A percentile compares a stretch with the other conserved stretches of the same genome.
These are phyloP conservation scores for Backusella psychrophila DNA, from an alignment of 192 early-diverging fungal species.

Conservation along the genomic window DNA sequence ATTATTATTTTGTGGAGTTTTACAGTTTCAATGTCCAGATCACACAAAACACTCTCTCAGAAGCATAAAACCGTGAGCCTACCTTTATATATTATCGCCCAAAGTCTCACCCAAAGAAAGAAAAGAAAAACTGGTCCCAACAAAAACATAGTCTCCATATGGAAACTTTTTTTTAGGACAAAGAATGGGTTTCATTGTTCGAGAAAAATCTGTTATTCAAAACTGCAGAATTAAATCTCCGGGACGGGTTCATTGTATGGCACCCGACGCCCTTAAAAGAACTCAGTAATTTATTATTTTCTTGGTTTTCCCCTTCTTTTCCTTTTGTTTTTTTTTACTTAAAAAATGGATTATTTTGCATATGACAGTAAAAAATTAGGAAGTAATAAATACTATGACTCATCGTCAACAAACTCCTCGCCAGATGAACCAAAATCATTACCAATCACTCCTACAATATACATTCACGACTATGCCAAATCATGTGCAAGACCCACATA, in stretches of 20 bases:
- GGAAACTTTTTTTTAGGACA: neutral
- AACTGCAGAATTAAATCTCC: neutral
- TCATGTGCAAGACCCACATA: neutral
- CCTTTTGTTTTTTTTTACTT: neutral
- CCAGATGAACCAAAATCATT: neutral
- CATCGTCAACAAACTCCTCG: neutral
- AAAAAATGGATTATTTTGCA: constrained; percentile 23
- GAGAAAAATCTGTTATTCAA: neutral
- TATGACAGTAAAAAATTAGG: neutral
- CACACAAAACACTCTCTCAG: no score
- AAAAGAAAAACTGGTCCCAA: neutral
- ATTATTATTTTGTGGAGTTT: no score
- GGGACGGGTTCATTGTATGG: neutral
- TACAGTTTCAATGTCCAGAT: no score
- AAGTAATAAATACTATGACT: neutral
- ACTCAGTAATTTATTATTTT: neutral
- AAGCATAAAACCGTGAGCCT: neutral
- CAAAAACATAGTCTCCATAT: neutral
- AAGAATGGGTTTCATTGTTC: neutral
- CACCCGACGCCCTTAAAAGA: neutral
- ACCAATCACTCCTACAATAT: constrained; percentile 11
- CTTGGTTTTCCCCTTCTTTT: neutral
- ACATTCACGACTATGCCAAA: neutral
- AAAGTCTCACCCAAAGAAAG: neutral
- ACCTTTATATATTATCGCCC: neutral